Evolutionary conservation across 1,139 yeast species (phyloP), one percentile per base, ranked within the genome.

Genomic region (Sugiyamaella castrensis): DNA sequence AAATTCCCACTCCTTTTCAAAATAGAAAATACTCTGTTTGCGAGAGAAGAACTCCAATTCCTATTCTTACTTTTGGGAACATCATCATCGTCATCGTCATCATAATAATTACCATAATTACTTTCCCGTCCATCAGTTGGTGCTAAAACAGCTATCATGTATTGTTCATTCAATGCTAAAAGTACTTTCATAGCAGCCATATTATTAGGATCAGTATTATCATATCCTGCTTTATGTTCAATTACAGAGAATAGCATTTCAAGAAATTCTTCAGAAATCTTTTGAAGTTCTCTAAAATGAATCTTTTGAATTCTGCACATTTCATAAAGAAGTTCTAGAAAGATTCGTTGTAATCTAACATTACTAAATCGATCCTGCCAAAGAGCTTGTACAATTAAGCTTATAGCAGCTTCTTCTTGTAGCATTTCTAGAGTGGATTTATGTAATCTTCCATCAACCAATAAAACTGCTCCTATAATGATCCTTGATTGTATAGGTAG

Each of bases 141-240:
- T 11, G 13, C 12, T 28, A 79, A 75, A 39, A 74, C 74, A 11
- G 69, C 80, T 46, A 87, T 84, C 78, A 89, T 78, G 64, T 80
- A 89, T 64, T 89, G 96, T 63, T 89, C 96, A 64, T 88, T 88
- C 16, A 89, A 71, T 2, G 87, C 80, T 40, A 89, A 70, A 8
- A 88, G 66, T n/a, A 87, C 71, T 60, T 84, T 84, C 70, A 88
- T 84, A 57, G 83, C 82, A 37, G 87, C 80, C 56, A 81, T 81
- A 46, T 87, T 86, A 52, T 78, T 75, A 41, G 83, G 76, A 55
- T 81, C 83, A 24, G 45, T 48, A 52, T 81, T 53, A 38, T 69
- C 87, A 46, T 79, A 79, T 4, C 48, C 52, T 7, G 45, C 71
- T 54, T 73, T 70, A 53, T 67, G 57, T 54, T 77, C 78, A 52